Evolutionary conservation across 495 filamentous ascomycete genomes (phyloP), one percentile per base, ranked within the genome.

Genomic region (Penicillium psychrofluorescens): DNA sequence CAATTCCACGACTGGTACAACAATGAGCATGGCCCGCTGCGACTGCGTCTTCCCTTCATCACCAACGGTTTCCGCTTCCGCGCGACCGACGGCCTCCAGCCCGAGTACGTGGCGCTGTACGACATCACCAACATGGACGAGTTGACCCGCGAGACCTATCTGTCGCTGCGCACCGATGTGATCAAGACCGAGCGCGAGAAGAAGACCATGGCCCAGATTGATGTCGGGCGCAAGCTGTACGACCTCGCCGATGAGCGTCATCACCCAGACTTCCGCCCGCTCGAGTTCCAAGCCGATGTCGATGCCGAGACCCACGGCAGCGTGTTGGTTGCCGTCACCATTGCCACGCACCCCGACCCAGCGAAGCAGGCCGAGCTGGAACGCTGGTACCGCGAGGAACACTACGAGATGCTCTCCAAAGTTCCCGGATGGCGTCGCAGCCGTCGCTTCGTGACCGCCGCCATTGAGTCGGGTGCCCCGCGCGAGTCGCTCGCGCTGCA

Each of bases 1-100:
- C 80, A 85, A 55, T 90, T 90, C 68, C 84, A 90, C 63, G 86
- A 90, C 59, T 92, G 87, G 87, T 92, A 92, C 68, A 86, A 90
- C 68, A 86, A 84, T 60, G 87, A 92, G 63, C 87, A 92, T 63
- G 87, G 87, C 42, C 86, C 87, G 30, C 75, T 80, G 34, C 78
- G 87, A 28, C 74, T 90, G 12, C 81, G 84, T 36, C 62, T 90
- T 8, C 80, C 84, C 34, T 87, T 86, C 59, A 73, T 85, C 59
- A 62, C 61, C 35, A 90, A 87, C 59, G 87, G 87, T 36, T 83
- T 88, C 53, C 81, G 87, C 28, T 92, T 86, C 65, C 79, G 78
- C 9, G 84, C 83, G 13, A 74, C 58, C 38, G 86, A 89, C 61
- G 60, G 51, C 35, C 46, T 55, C 37, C 40, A 62, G 30, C 85